A percentile compares a stretch with the other conserved stretches of the same genome.
These are phyloP conservation scores for Colletotrichum phormii DNA, from an alignment of 2,329 filamentous ascomycete species.

Conservation along the genomic window DNA sequence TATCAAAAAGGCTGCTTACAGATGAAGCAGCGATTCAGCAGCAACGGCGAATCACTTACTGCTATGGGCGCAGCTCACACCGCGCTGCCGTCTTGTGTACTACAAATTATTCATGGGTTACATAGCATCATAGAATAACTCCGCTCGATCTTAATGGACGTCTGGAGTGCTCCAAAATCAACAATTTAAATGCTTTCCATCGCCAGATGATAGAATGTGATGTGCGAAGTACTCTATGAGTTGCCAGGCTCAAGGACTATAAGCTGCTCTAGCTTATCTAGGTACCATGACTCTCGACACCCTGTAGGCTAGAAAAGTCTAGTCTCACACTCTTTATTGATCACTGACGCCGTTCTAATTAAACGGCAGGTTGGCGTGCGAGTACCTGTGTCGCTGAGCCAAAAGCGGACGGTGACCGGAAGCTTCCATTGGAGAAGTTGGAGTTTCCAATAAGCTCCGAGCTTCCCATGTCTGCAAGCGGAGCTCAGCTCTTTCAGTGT, in stretches of 20 bases:
- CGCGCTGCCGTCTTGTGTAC: constrained; percentile 10
- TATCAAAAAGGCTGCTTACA: constrained; percentile 12
- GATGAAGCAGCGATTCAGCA: neutral
- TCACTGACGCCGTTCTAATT: neutral
- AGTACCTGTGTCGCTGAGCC: neutral
- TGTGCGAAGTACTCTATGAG: neutral
- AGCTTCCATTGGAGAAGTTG: neutral
- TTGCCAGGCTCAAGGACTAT: neutral
- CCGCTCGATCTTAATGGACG: constrained; percentile 20
- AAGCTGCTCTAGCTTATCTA: no score
- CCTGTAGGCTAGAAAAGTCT: neutral
- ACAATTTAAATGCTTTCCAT: neutral
- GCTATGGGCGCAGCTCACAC: neutral
- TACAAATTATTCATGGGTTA: constrained; percentile 4
- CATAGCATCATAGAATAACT: constrained; percentile 23
- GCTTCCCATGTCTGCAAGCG: constrained; percentile 16
- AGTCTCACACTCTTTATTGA: neutral
- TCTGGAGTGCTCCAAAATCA: constrained; percentile 1
- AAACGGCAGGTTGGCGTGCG: neutral
- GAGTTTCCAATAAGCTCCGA: neutral
- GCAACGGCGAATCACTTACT: constrained; percentile 4
- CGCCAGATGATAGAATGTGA: no score
- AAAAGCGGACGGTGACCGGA: neutral
- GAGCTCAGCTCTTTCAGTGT: constrained; percentile 1
- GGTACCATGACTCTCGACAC: neutral